phyloP scores from a whole-genome alignment of 2,329 filamentous ascomycete species.

The Colletotrichum eremochloae region DNA sequence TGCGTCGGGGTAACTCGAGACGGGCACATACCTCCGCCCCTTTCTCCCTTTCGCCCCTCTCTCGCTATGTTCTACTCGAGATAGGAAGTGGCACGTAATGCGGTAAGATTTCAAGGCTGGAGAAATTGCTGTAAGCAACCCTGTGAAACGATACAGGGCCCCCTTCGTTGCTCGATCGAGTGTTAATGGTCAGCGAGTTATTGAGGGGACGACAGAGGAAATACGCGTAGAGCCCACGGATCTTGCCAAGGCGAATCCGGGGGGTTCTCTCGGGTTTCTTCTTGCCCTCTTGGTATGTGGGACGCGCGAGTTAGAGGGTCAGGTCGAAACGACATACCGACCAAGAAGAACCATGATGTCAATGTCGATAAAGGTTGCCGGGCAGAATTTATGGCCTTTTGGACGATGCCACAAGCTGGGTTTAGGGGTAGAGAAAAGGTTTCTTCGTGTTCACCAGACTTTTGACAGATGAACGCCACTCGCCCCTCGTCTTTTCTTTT shows the following conservation, averaged over 20 bases:
- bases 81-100: neutral
- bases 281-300: neutral
- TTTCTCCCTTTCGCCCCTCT: neutral
- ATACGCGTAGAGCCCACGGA: neutral
- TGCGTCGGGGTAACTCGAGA: conserved; percentile 6
- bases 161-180: neutral
- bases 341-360: neutral
- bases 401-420: neutral
- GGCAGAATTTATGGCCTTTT: neutral
- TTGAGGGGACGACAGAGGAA: too few relatives aligned
- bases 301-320: neutral
- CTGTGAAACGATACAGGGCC: neutral
- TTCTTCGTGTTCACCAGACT: neutral
- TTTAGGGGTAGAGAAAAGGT: neutral
- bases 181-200: neutral
- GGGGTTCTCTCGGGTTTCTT: too few relatives aligned
- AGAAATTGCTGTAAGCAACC: neutral
- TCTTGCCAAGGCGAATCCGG: neutral
- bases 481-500: conserved; percentile 4
- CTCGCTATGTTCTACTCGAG: neutral
- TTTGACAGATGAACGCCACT: neutral
- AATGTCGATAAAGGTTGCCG: neutral
- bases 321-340: neutral
- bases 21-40: neutral
- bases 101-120: conserved; percentile 7